Conservation (phyloP, 345 rosid species). For the Clausena lansium region DNA sequence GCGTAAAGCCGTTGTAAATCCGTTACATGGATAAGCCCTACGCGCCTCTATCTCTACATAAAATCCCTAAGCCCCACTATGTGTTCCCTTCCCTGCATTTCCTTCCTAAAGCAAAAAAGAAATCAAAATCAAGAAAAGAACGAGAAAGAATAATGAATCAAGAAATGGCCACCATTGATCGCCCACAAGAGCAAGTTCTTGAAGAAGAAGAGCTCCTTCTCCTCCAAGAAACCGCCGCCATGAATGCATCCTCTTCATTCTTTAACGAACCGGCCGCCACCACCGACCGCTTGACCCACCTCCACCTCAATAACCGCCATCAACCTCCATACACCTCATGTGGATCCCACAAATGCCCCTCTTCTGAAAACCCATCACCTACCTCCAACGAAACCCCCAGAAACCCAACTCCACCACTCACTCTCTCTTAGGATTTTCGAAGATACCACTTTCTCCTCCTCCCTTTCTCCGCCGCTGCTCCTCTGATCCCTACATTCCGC, state of each 20-base stretch:
- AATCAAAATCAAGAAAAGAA: not conserved
- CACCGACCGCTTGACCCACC: not conserved
- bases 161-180: not conserved
- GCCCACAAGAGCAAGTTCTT: not conserved
- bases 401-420: not conserved
- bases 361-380: constrained; percentile 6
- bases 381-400: constrained; percentile 7
- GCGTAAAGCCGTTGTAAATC: not conserved
- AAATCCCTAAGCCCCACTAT: not conserved
- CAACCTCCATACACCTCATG: constrained; percentile 3
- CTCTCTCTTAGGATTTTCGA: constrained; percentile 29
- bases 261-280: not conserved
- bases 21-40: not conserved
- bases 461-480: not conserved
- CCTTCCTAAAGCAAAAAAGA: not conserved
- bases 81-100: too few species aligned
- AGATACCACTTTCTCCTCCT: constrained; percentile 25
- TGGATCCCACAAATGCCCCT: constrained; percentile 16
- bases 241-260: not conserved
- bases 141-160: not conserved
- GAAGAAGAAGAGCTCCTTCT: constrained; percentile 8
- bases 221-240: not conserved
- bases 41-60: not conserved
- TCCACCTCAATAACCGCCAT: too few species aligned
- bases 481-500: not conserved